Percentiles rank a stretch among this genome's conserved stretches.
Conservation (phyloP, 352 stramenopile genomes). For the Phytophthora meadii region DNA sequence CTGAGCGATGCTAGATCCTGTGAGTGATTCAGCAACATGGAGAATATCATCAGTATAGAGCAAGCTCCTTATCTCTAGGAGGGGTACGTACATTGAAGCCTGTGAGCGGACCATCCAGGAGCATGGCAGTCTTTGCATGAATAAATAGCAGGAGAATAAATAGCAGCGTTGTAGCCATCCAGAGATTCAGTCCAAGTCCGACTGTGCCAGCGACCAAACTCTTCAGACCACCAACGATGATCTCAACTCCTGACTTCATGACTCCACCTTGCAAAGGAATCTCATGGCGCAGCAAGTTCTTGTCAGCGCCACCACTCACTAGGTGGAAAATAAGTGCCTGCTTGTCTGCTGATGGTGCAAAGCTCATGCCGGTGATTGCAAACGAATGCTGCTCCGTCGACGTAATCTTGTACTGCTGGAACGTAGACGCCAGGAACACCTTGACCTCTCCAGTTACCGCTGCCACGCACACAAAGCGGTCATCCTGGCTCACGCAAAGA, state of each 20-base stretch:
- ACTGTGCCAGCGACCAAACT: constrained; percentile 35
- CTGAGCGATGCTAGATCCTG: constrained; percentile 62
- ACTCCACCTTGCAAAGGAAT: constrained; percentile 62
- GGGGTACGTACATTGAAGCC: constrained; percentile 58
- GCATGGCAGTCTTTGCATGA: constrained; percentile 67
- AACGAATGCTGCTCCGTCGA: constrained; percentile 77
- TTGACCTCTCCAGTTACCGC: constrained; percentile 79
- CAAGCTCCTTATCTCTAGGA: too few relatives aligned
- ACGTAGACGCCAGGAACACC: constrained; percentile 55
- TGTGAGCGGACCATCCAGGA: constrained; percentile 52
- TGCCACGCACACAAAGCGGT: constrained; percentile 73
- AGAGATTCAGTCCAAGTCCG: constrained; percentile 56
- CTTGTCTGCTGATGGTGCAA: constrained; percentile 46
- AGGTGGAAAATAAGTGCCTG: constrained; percentile 51
- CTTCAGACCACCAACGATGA: constrained; percentile 41
- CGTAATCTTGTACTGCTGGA: constrained; percentile 62
- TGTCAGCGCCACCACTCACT: constrained; percentile 80
- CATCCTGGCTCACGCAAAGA: constrained; percentile 78
- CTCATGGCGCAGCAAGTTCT: constrained; percentile 73
- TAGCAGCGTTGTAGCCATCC: constrained; percentile 61
- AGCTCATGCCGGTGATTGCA: constrained; percentile 86
- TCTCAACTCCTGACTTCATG: constrained; percentile 51
- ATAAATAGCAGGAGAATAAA: constrained; percentile 82
- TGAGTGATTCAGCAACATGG: neutral
- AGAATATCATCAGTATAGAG: too few relatives aligned